Evolutionary conservation across 2,329 filamentous ascomycete genomes (phyloP).

Genomic region (Xylaria sp.): DNA sequence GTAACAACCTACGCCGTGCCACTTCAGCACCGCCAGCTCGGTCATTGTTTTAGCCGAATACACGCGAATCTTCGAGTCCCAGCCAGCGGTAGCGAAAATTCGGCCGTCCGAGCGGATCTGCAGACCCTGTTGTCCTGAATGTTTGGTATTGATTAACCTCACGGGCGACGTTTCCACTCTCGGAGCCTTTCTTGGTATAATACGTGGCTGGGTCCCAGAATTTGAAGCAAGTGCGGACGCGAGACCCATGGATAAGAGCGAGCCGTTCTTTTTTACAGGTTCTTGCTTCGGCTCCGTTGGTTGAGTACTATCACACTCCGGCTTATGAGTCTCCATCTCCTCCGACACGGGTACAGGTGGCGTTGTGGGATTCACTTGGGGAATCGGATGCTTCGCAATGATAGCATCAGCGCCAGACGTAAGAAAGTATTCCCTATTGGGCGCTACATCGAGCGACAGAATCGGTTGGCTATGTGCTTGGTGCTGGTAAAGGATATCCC

Average conservation of each 20-base stretch:
- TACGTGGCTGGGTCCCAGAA: conserved; percentile 3
- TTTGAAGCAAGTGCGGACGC: conserved; percentile 17
- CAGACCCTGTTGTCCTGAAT: conserved; percentile 83
- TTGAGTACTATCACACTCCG: neutral
- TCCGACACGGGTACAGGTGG: neutral
- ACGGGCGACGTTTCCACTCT: conserved; percentile 42
- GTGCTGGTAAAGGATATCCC: conserved; percentile 55
- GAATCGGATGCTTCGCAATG: conserved; percentile 69
- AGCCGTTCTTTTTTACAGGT: neutral
- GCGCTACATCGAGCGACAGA: conserved; percentile 62
- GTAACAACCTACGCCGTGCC: conserved; percentile 88
- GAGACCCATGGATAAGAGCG: conserved; percentile 17
- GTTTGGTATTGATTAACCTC: conserved; percentile 69
- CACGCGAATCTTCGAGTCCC: conserved; percentile 77
- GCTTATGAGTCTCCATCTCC: neutral
- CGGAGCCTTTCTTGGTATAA: conserved; percentile 10
- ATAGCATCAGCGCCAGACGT: conserved; percentile 79
- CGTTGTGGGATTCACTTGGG: conserved; percentile 25
- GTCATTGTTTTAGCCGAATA: conserved; percentile 77
- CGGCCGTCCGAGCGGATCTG: conserved; percentile 71
- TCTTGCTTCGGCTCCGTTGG: neutral
- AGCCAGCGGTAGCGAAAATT: conserved; percentile 85
- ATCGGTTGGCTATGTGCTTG: conserved; percentile 74
- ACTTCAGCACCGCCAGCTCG: conserved; percentile 87
- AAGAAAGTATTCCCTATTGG: conserved; percentile 55